Conservation (phyloP, 2,329 filamentous ascomycete genomes). For the Zasmidium citrigriseum region DNA sequence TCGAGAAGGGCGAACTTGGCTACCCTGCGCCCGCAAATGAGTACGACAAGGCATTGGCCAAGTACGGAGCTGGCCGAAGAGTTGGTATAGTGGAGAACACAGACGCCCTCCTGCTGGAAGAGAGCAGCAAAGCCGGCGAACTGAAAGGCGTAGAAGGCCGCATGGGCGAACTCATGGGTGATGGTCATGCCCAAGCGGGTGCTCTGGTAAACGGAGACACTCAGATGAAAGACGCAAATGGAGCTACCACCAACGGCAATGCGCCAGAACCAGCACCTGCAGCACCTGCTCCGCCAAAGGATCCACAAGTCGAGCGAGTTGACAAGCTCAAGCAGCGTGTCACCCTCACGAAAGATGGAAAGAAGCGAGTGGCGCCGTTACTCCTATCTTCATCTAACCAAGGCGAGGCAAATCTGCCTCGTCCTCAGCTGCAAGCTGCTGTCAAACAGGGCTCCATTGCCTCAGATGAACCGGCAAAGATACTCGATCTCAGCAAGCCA, state of each 20-base stretch:
- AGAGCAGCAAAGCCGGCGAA: conserved; percentile 84
- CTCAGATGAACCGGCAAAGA: conserved; percentile 50
- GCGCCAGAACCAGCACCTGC: conserved; percentile 42
- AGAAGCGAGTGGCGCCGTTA: conserved; percentile 90
- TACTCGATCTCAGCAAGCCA: conserved; percentile 88
- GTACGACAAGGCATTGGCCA: conserved; percentile 89
- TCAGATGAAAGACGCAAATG: conserved; percentile 44
- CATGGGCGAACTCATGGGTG: conserved; percentile 99
- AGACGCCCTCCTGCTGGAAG: conserved; percentile 82
- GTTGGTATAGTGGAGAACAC: conserved; percentile 93
- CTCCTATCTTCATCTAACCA: conserved; percentile 82
- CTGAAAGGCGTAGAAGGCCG: conserved; percentile 85
- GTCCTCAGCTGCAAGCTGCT: conserved; percentile 82
- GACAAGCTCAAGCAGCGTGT: conserved; percentile 84
- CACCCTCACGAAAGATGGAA: conserved; percentile 93
- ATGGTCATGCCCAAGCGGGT: conserved; percentile 62
- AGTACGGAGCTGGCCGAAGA: conserved; percentile 85
- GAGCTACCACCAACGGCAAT: conserved; percentile 21
- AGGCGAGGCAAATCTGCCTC: conserved; percentile 83
- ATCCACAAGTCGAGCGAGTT: conserved; percentile 60
- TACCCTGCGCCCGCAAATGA: conserved; percentile 84
- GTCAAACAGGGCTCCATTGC: conserved; percentile 58
- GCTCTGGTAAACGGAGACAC: conserved; percentile 37
- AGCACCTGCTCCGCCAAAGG: conserved; percentile 39
- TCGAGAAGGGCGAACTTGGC: conserved; percentile 84